Percentiles rank a stretch among this genome's conserved stretches.
Conservation (phyloP, 805 yeast species). For the Pichia heedii region DNA sequence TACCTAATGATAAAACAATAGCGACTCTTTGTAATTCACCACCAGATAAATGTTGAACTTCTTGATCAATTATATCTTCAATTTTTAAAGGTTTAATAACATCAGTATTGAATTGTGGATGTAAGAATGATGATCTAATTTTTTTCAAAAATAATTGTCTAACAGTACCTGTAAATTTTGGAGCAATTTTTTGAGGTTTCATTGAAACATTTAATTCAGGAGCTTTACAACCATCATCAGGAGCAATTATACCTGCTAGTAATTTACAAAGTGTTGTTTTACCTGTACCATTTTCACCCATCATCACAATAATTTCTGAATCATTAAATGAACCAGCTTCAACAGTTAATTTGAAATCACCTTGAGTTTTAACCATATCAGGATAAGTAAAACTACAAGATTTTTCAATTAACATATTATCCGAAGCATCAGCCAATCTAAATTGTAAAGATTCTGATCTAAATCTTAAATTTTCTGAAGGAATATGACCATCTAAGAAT, state of each 20-base stretch:
- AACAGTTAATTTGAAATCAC: conserved; percentile 82
- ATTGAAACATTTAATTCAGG: conserved; percentile 89
- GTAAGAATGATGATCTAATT: conserved; percentile 86
- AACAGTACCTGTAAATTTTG: conserved; percentile 97
- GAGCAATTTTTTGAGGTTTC: conserved; percentile 99
- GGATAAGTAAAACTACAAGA: conserved; percentile 74
- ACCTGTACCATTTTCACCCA: conserved; percentile 99
- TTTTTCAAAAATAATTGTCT: conserved; percentile 95
- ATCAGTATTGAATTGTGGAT: conserved; percentile 97
- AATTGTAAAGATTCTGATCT: conserved; percentile 94
- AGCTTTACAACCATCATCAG: conserved; percentile 72
- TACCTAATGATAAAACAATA: conserved; percentile 88
- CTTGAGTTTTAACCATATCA: conserved; percentile 79
- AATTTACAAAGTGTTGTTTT: conserved; percentile 95
- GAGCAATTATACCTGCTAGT: conserved; percentile 85
- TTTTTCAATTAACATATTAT: conserved; percentile 65
- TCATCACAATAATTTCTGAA: conserved; percentile 95
- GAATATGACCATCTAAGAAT: conserved; percentile 96
- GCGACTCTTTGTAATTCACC: conserved; percentile 99
- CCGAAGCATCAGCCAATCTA: conserved; percentile 84
- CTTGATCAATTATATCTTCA: conserved; percentile 93
- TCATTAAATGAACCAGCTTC: conserved; percentile 88
- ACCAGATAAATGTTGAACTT: conserved; percentile 95
- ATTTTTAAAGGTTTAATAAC: conserved; percentile 92
- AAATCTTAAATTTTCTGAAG: conserved; percentile 93